Conservation (phyloP, 495 filamentous ascomycete species). For the Jackrogersella minutella region DNA sequence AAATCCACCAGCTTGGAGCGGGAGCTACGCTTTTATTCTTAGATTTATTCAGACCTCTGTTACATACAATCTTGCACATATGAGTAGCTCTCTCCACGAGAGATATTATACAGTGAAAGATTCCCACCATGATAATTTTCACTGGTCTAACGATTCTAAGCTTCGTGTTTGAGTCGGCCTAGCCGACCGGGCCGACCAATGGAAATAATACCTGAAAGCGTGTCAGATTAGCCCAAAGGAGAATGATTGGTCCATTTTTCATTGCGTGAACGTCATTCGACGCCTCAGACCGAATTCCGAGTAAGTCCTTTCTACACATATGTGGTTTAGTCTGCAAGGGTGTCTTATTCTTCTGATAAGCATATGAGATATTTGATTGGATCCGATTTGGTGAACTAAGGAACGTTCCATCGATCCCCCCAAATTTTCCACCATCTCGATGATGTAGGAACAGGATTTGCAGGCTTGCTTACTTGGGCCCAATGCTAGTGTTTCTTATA, state of each 20-base stretch:
- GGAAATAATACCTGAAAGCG: slow-evolving; percentile 14
- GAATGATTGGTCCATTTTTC: slow-evolving; percentile 1
- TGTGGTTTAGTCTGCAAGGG: slow-evolving; percentile 3
- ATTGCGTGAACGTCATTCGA: slow-evolving; percentile 15
- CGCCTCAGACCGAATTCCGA: slow-evolving; percentile 21
- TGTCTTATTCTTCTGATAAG: slow-evolving; percentile 19
- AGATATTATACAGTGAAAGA: background rate
- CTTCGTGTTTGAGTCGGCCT: slow-evolving; percentile 2
- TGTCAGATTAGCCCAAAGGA: background rate
- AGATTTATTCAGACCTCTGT: too few relatives aligned
- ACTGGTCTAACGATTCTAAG: background rate
- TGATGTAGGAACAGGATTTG: slow-evolving; percentile 11
- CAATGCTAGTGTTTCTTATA: slow-evolving; percentile 17
- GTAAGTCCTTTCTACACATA: background rate
- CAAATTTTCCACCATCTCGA: slow-evolving; percentile 14
- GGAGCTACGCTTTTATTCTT: too few relatives aligned
- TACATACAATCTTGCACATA: too few relatives aligned
- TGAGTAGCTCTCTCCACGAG: too few relatives aligned
- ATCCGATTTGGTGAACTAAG: slow-evolving; percentile 7
- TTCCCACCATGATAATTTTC: background rate
- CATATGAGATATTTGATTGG: slow-evolving; percentile 20
- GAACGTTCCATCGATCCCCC: slow-evolving; percentile 16
- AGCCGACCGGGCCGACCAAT: slow-evolving; percentile 6
- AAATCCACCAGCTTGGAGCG: too few relatives aligned
- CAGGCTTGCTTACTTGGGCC: background rate